A percentile compares a stretch with the other conserved stretches of the same genome.
Evolutionary conservation across 129 eudicot species (phyloP).

Genomic region (Pittosporum tobira): DNA sequence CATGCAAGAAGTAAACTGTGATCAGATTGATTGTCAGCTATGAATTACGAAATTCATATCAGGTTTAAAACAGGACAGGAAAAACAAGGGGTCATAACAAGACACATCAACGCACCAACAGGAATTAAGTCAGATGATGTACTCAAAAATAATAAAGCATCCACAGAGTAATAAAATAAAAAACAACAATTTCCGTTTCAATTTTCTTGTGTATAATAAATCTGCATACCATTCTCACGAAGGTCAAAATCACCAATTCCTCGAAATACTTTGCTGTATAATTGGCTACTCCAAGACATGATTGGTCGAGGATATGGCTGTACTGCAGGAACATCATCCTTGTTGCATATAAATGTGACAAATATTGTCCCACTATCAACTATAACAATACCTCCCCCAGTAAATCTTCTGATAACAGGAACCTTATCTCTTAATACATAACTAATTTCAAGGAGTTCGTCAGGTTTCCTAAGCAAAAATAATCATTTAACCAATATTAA

Average conservation of each 20-base stretch:
- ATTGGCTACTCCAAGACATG: conserved; percentile 82
- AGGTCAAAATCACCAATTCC: conserved; percentile 69
- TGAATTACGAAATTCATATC: neutral
- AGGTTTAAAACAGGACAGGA: too few species aligned
- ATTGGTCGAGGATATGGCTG: conserved; percentile 91
- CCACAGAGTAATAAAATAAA: too few species aligned
- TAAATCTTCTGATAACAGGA: conserved; percentile 75
- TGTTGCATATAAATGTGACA: conserved; percentile 84
- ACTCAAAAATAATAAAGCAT: too few species aligned
- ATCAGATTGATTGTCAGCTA: conserved; percentile 5
- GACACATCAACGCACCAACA: neutral
- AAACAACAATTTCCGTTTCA: neutral
- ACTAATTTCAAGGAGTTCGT: conserved; percentile 59
- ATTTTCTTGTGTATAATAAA: too few species aligned
- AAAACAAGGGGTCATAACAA: too few species aligned
- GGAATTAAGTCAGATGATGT: too few species aligned
- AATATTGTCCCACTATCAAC: conserved; percentile 78
- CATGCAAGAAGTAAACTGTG: neutral
- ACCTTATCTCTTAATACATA: conserved; percentile 51
- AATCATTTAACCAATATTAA: conserved; percentile 20
- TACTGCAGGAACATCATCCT: conserved; percentile 59
- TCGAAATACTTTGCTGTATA: too few species aligned
- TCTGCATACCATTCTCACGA: conserved; percentile 65
- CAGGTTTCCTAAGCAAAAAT: conserved; percentile 50
- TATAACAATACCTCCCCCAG: conserved; percentile 92